Percentiles rank a stretch among this genome's conserved stretches.
Evolutionary conservation across 495 filamentous ascomycete species (phyloP).

Genomic region (Neurospora tetrasperma): DNA sequence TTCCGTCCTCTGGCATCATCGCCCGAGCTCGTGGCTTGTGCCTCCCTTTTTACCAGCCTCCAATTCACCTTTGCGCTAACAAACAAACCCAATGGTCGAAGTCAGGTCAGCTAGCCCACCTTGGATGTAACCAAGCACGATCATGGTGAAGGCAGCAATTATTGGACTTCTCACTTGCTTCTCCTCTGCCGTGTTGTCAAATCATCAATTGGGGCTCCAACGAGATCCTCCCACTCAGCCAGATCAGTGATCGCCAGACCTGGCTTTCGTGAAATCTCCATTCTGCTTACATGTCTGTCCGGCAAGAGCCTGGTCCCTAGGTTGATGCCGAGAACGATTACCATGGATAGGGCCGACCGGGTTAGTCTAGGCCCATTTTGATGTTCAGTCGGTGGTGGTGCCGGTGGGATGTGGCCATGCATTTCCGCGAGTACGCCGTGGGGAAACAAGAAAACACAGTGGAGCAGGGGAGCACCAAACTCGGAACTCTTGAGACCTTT

Average conservation of each 20-base stretch:
- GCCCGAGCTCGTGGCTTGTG: background rate
- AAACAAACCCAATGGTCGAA: background rate
- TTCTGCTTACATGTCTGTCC: background rate
- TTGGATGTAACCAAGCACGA: background rate
- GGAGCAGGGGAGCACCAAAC: background rate
- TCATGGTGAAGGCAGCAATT: background rate
- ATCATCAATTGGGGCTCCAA: background rate
- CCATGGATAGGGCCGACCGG: background rate
- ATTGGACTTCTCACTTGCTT: background rate
- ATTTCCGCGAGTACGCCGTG: conserved; percentile 1
- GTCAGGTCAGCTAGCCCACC: background rate
- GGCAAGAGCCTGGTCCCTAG: background rate
- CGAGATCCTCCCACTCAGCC: background rate
- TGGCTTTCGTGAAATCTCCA: background rate
- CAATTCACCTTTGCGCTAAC: background rate
- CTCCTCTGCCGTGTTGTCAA: background rate
- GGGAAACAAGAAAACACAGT: conserved; percentile 8
- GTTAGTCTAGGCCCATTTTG: background rate
- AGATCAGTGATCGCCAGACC: background rate
- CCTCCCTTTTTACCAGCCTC: background rate
- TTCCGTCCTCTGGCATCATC: background rate
- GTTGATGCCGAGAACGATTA: background rate
- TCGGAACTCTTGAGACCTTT: background rate
- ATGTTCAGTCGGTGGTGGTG: background rate
- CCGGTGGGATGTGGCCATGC: conserved; percentile 6